Evolutionary conservation across 108 stramenopile species (phyloP).

Genomic region (Ochromonas danica): DNA sequence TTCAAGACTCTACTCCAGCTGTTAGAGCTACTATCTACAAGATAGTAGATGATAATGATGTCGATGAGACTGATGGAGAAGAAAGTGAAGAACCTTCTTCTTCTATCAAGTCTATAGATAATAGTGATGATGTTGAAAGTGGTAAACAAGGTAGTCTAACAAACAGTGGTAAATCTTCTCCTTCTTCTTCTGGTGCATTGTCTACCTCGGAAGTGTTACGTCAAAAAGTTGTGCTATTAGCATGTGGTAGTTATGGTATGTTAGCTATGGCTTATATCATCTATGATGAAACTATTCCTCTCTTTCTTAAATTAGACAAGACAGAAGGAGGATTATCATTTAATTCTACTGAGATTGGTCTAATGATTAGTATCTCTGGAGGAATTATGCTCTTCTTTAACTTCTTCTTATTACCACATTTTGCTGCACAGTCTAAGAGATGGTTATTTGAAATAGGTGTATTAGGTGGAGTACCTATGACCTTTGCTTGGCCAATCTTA

Average conservation of each 20-base stretch:
- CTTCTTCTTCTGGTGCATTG: too few relatives aligned
- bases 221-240: neutral
- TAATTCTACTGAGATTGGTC: constrained; percentile 11
- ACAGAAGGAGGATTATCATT: constrained; percentile 23
- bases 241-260: constrained; percentile 5
- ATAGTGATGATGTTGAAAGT: constrained; percentile 9
- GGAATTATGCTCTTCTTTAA: constrained; percentile 22
- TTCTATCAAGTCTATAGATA: neutral
- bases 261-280: constrained; percentile 29
- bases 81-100: neutral
- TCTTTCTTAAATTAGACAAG: constrained; percentile 11
- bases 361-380: neutral
- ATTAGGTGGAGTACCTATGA: neutral
- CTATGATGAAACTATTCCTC: constrained; percentile 24
- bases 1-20: too few relatives aligned
- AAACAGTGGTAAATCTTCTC: too few relatives aligned
- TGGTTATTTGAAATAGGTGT: neutral
- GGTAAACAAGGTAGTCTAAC: too few relatives aligned
- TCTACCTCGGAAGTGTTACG: too few relatives aligned
- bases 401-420: constrained; percentile 1
- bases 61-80: neutral
- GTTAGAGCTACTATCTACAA: too few relatives aligned
- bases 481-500: constrained; percentile 2
- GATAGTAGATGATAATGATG: neutral
- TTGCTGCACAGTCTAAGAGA: neutral